Conservation (phyloP, 495 filamentous ascomycete genomes). For the Rhypophila decipiens region DNA sequence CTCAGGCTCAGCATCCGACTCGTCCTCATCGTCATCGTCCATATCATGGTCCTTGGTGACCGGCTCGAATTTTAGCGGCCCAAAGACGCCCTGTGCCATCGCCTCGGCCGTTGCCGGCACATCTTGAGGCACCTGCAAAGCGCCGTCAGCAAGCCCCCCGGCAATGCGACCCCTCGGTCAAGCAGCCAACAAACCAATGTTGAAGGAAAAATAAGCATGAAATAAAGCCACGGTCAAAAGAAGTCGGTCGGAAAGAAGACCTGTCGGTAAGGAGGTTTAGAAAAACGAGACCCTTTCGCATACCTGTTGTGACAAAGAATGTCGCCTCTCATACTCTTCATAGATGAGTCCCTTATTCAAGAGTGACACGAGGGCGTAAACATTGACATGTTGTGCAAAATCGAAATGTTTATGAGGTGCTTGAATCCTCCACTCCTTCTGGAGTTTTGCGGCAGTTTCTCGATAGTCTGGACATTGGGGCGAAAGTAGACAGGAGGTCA, state of each 20-base stretch:
- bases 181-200: slow-evolving; percentile 17
- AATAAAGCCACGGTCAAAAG: slow-evolving; percentile 5
- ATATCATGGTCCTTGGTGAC: slow-evolving; percentile 21
- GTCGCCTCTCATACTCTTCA: slow-evolving; percentile 56
- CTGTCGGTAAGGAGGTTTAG: slow-evolving; percentile 1
- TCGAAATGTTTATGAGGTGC: slow-evolving; percentile 65
- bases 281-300: slow-evolving; percentile 5
- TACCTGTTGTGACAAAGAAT: slow-evolving; percentile 35
- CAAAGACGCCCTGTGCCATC: slow-evolving; percentile 42
- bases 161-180: slow-evolving; percentile 17
- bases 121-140: slow-evolving; percentile 40
- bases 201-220: slow-evolving; percentile 3
- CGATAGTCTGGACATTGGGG: slow-evolving; percentile 45
- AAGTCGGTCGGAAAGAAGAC: slow-evolving; percentile 2
- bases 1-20: slow-evolving; percentile 22
- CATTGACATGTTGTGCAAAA: slow-evolving; percentile 69
- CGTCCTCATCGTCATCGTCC: slow-evolving; percentile 26
- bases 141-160: slow-evolving; percentile 40
- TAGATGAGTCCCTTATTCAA: slow-evolving; percentile 75
- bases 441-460: slow-evolving; percentile 71
- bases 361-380: slow-evolving; percentile 66
- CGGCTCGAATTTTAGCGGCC: slow-evolving; percentile 35
- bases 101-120: slow-evolving; percentile 37
- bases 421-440: slow-evolving; percentile 70
- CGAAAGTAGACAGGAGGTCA: slow-evolving; percentile 13